Evolutionary conservation across 768 basidiomycete genomes (phyloP).

Genomic region (Filobasidium floriforme): DNA sequence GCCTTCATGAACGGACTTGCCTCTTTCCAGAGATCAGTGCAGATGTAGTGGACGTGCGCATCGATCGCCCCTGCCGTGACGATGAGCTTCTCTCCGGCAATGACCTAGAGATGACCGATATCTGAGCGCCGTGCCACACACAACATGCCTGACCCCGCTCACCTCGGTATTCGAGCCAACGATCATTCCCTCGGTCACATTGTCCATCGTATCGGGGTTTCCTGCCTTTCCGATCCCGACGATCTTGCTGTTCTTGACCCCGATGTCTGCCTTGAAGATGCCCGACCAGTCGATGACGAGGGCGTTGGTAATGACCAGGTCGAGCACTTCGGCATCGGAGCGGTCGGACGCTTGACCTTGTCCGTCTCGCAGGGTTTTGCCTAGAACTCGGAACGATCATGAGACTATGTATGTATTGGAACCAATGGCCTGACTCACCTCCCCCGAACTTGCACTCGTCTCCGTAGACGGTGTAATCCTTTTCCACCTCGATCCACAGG

Average conservation of each 20-base stretch:
- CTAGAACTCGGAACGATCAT: conserved; percentile 46
- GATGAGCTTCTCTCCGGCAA: conserved; percentile 91
- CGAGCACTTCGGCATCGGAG: conserved; percentile 61
- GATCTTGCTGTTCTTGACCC: conserved; percentile 74
- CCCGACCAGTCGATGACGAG: conserved; percentile 90
- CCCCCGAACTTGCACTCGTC: conserved; percentile 98
- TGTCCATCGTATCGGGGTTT: conserved; percentile 86
- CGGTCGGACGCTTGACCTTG: conserved; percentile 86
- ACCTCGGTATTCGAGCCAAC: conserved; percentile 83
- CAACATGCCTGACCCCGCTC: not conserved
- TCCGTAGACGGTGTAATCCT: conserved; percentile 80
- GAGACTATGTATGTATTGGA: not conserved
- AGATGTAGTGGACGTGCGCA: conserved; percentile 89
- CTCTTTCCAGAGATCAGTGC: conserved; percentile 82
- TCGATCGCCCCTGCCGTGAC: conserved; percentile 90
- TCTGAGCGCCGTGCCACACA: not conserved
- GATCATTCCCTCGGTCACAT: conserved; percentile 62
- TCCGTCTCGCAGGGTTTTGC: conserved; percentile 89
- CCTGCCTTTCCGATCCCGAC: conserved; percentile 92
- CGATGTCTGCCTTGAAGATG: conserved; percentile 97
- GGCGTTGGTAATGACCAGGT: conserved; percentile 91
- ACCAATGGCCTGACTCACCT: conserved; percentile 50
- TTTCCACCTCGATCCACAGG: conserved; percentile 87
- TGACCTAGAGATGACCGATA: conserved; percentile 48
- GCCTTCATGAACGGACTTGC: conserved; percentile 45